phyloP scores from a whole-genome alignment of 2,329 filamentous ascomycete genomes.

The Juglanconis sp. region DNA sequence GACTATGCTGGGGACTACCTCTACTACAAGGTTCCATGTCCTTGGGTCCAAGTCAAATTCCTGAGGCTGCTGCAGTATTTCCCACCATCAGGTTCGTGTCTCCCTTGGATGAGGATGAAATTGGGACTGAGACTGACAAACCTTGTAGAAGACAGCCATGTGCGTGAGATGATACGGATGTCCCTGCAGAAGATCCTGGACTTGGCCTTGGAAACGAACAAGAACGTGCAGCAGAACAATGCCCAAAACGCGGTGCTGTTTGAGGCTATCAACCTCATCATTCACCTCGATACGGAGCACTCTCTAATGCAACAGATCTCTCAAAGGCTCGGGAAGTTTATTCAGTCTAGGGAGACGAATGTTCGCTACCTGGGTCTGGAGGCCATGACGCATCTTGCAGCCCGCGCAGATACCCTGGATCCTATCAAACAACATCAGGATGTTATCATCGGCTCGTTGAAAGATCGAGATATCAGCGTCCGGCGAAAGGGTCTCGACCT shows the following conservation, averaged over 20 bases:
- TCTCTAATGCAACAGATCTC: conserved; percentile 96
- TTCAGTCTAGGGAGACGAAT: conserved; percentile 94
- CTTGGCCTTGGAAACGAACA: conserved; percentile 85
- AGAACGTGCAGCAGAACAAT: conserved; percentile 99
- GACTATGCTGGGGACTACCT: conserved; percentile 90
- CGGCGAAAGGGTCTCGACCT: conserved; percentile 92
- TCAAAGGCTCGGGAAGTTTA: conserved; percentile 85
- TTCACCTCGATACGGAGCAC: conserved; percentile 93
- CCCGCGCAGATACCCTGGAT: conserved; percentile 87
- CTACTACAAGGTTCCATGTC: conserved; percentile 99
- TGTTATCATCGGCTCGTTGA: conserved; percentile 89
- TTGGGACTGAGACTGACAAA: conserved; percentile 23
- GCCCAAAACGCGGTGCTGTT: conserved; percentile 97
- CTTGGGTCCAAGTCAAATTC: conserved; percentile 96
- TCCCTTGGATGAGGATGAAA: background rate
- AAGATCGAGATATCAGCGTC: conserved; percentile 95
- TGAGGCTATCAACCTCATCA: conserved; percentile 97
- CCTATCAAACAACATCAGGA: conserved; percentile 98
- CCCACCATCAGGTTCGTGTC: conserved; percentile 67
- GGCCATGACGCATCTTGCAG: conserved; percentile 96
- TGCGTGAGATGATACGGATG: conserved; percentile 87
- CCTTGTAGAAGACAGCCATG: conserved; percentile 76
- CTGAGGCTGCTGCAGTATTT: conserved; percentile 92
- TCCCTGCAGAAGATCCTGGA: conserved; percentile 89
- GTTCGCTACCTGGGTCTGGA: conserved; percentile 93